A percentile compares a stretch with the other conserved stretches of the same genome.
phyloP scores from a whole-genome alignment of 257 asterid genomes.

The Solanum infundibuliforme region DNA sequence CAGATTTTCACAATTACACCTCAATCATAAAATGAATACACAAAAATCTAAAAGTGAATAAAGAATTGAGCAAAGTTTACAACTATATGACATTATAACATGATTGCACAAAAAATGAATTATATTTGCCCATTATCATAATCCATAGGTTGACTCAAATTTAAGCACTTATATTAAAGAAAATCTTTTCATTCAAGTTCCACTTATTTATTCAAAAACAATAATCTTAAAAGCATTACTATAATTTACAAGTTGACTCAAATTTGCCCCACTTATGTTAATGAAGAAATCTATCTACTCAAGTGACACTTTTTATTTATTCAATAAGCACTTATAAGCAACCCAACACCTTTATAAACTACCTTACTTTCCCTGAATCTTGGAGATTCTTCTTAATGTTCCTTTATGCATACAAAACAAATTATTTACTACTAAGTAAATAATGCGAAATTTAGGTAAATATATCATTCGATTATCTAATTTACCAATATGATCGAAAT shows the following conservation, averaged over 20 bases:
- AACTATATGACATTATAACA: background rate
- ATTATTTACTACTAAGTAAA: background rate
- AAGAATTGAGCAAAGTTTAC: background rate
- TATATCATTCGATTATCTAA: background rate
- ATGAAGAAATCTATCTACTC: background rate
- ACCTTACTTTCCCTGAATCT: background rate
- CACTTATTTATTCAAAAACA: background rate
- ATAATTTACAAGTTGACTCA: background rate
- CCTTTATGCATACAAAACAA: background rate
- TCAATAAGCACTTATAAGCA: background rate
- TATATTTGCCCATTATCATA: background rate
- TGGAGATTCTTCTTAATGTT: conserved; percentile 5
- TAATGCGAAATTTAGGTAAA: background rate
- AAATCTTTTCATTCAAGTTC: background rate
- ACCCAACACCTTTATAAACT: background rate
- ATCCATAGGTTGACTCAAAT: background rate
- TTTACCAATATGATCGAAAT: background rate
- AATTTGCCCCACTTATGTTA: background rate
- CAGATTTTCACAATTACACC: background rate
- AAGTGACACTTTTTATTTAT: background rate
- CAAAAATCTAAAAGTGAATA: background rate
- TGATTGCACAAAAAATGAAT: background rate
- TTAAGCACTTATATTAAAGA: background rate
- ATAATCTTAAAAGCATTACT: background rate
- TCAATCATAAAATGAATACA: background rate